Base-by-base conservation (phyloP, 805 yeast species). In the Barnettozyma sp. region DNA sequence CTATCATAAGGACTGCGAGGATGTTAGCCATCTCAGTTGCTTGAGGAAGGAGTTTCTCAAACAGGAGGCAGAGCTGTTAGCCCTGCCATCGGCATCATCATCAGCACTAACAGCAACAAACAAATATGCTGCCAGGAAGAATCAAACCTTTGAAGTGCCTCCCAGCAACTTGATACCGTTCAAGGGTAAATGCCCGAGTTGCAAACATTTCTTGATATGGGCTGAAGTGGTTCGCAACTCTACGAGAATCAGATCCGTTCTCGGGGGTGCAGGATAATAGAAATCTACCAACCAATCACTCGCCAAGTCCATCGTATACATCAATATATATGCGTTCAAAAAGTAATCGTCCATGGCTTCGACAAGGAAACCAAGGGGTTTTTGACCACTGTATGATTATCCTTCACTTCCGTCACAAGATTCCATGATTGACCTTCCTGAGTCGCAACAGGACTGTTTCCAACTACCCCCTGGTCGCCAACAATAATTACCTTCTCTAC, bases 401-500 rank as follows among this genome's bases (percentile, higher is more conserved):
- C 51, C 4, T 36, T 36, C 28, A 36, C 26, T 42, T 50, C 22
- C n/a, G 63, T 48, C 1, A 44, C 42, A 0, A 67, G 65, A 2
- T 40, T 41, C 71, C 72, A 64, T 4, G 44, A 32, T n/a, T 60
- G 30, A 1, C 55, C 68, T 20, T 48, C 59, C 48, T 71, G 75
- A 6, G 42, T 35, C 6, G 73, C 63, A 3, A 30, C 27, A 12
- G 44, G 49, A 13, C 45, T 30, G 4, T 34, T 38, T 11, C 41
- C 24, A 3, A 30, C 27, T 4, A 43, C 44, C 5, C 43, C n/a
- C n/a, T n/a, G n/a, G n/a, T n/a, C 44, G 4, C 74, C 74, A 22
- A 77, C 56, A 24, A 84, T 46, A 1, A 73, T 52, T 12, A 83
- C 67, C 43, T 65, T 72, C 44, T 79, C 86, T 34, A 83, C 58